phyloP scores from a whole-genome alignment of 108 stramenopile species.

The Fistulifera pelliculosa region DNA sequence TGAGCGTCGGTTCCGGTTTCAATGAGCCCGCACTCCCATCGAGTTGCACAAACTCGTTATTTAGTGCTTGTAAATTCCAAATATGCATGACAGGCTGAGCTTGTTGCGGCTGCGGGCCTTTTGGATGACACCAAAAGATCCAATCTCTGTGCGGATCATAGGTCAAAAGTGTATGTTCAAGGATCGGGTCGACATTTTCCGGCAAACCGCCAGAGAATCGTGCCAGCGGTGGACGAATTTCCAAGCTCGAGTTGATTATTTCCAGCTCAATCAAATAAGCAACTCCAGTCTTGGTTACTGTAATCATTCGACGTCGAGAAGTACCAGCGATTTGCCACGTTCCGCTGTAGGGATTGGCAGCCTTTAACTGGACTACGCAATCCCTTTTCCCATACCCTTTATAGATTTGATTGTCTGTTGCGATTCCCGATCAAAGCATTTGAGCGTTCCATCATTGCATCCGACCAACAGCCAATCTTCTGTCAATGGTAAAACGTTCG shows the following conservation, averaged over 20 bases:
- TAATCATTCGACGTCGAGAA: constrained; percentile 18
- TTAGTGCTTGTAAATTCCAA: constrained; percentile 34
- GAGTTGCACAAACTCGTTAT: constrained; percentile 8
- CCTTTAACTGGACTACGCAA: constrained; percentile 33
- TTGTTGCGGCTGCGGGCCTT: not conserved
- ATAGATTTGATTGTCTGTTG: constrained; percentile 38
- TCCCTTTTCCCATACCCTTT: constrained; percentile 36
- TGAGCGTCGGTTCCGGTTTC: constrained; percentile 22
- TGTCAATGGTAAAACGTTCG: constrained; percentile 25
- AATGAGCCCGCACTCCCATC: not conserved
- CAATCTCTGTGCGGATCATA: constrained; percentile 60
- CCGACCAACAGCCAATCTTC: constrained; percentile 30
- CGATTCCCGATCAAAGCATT: constrained; percentile 36
- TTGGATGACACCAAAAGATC: constrained; percentile 47
- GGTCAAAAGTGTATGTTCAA: constrained; percentile 36
- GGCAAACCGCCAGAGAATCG: constrained; percentile 34
- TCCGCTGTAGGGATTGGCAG: constrained; percentile 39
- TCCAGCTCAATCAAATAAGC: constrained; percentile 48
- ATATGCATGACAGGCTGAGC: constrained; percentile 22
- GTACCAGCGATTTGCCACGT: not conserved
- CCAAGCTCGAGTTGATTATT: constrained; percentile 21
- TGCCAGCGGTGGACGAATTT: constrained; percentile 34
- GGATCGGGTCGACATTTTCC: not conserved
- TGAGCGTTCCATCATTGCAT: constrained; percentile 50
- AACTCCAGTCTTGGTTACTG: constrained; percentile 44